phyloP scores from a whole-genome alignment of 495 filamentous ascomycete genomes.

The Talaromyces thailandensis region DNA sequence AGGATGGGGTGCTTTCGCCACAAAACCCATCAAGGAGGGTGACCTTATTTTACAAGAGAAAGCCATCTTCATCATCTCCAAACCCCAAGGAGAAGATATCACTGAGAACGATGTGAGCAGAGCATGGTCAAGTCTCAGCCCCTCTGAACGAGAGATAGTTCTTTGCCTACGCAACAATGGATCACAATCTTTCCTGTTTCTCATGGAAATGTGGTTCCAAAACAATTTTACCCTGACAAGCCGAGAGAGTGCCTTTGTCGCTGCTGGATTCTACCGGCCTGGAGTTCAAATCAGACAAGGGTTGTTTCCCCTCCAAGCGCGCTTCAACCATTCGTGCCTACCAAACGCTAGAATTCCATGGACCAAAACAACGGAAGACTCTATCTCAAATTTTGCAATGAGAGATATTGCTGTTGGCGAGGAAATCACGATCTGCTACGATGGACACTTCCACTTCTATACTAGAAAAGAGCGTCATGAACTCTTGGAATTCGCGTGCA shows the following conservation, averaged over 20 bases:
- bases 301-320: neutral
- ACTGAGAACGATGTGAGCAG: neutral
- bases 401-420: neutral
- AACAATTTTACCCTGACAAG: too few relatives aligned
- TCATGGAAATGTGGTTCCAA: too few relatives aligned
- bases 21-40: neutral
- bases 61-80: neutral
- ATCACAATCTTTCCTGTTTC: neutral
- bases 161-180: neutral
- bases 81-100: neutral
- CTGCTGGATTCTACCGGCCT: too few relatives aligned
- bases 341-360: neutral
- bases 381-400: neutral
- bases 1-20: neutral
- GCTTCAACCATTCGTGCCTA: neutral
- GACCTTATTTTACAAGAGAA: neutral
- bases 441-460: neutral
- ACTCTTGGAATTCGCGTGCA: neutral
- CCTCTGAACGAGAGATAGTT: neutral
- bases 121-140: neutral
- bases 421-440: neutral
- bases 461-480: neutral
- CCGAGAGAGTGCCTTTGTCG: too few relatives aligned
- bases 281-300: too few relatives aligned
- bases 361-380: neutral